phyloP scores from a whole-genome alignment of 805 yeast genomes.

The Lachancea meyersii region DNA sequence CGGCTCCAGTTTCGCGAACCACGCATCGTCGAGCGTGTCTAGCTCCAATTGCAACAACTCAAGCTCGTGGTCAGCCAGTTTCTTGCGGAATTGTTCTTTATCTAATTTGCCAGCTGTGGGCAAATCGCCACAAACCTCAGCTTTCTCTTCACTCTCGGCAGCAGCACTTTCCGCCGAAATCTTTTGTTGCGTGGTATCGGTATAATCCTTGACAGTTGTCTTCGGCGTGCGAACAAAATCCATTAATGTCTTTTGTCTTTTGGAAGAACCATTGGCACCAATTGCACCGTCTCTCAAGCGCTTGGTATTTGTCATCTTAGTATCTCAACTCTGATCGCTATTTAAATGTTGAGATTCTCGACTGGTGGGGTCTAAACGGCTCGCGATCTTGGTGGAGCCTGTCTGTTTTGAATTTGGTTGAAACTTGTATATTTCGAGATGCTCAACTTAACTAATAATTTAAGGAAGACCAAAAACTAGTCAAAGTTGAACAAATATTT shows the following conservation, averaged over 20 bases:
- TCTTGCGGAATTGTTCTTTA: slow-evolving; percentile 11
- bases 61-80: slow-evolving; percentile 13
- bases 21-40: slow-evolving; percentile 60
- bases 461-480: too few relatives aligned
- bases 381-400: too few relatives aligned
- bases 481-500: too few relatives aligned
- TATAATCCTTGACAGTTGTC: not conserved
- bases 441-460: too few relatives aligned
- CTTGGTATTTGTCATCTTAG: slow-evolving; percentile 4
- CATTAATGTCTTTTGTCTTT: slow-evolving; percentile 8
- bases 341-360: not conserved
- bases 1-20: slow-evolving; percentile 64
- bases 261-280: not conserved
- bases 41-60: slow-evolving; percentile 60
- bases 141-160: not conserved
- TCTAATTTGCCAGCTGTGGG: not conserved
- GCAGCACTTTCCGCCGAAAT: not conserved
- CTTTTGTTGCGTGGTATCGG: not conserved
- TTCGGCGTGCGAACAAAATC: slow-evolving; percentile 2
- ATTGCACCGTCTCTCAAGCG: slow-evolving; percentile 3
- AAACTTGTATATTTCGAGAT: too few relatives aligned
- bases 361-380: too few relatives aligned
- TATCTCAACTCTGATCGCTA: not conserved
- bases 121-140: not conserved
- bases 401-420: too few relatives aligned